A percentile compares a stretch with the other conserved stretches of the same genome.
These are phyloP conservation scores for Biscutella auriculata DNA, from an alignment of 441 rosid genomes.

Conservation along the genomic window DNA sequence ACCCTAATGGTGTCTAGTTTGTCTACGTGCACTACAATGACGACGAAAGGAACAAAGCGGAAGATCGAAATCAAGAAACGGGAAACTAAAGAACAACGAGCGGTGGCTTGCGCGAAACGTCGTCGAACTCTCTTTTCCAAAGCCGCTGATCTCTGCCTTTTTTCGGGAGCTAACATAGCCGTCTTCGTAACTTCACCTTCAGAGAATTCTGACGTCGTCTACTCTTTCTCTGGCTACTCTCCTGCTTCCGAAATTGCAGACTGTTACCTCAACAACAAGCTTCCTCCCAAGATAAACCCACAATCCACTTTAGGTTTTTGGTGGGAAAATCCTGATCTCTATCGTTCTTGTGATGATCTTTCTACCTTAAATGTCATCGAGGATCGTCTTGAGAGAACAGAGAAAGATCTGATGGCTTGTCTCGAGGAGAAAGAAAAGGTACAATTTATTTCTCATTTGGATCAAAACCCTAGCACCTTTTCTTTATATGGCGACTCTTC, in stretches of 20 bases:
- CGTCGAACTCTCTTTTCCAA: neutral
- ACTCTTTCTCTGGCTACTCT: neutral
- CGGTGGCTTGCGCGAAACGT: neutral
- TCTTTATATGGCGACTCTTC: no score
- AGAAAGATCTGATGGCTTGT: neutral
- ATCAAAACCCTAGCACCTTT: no score
- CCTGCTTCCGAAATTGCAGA: neutral
- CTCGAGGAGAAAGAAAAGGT: neutral
- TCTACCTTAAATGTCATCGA: neutral
- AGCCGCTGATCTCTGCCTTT: neutral
- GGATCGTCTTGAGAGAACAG: neutral
- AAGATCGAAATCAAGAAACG: constrained; percentile 2
- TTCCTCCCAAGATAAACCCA: neutral
- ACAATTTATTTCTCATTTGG: no score
- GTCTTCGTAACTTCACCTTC: neutral
- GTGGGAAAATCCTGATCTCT: neutral
- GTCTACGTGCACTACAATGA: no score
- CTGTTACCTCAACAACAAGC: neutral
- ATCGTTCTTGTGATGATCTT: neutral
- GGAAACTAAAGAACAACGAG: neutral
- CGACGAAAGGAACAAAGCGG: neutral
- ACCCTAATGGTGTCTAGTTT: no score
- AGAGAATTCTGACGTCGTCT: neutral
- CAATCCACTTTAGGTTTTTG: neutral
- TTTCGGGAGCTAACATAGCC: neutral